A percentile compares a stretch with the other conserved stretches of the same genome.
These are phyloP conservation scores for Hypoxylon rickii DNA, from an alignment of 495 filamentous ascomycete species.

Conservation along the genomic window DNA sequence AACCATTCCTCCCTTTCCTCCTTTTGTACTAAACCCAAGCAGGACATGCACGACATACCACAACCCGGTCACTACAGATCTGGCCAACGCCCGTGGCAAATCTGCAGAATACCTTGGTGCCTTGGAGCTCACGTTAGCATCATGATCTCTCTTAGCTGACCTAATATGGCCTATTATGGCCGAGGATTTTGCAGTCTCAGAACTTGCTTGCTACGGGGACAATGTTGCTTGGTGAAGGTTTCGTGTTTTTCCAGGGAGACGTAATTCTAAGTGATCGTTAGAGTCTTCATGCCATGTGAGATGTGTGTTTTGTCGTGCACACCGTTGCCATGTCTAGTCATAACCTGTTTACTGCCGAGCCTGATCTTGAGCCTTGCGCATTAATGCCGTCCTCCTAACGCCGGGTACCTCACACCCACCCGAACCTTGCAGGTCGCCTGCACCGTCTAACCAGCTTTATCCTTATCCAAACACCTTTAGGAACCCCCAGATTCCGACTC, in stretches of 20 bases:
- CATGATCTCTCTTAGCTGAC: constrained; percentile 4
- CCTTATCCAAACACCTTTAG: constrained; percentile 82
- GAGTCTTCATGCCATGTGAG: constrained; percentile 15
- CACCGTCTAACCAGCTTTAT: constrained; percentile 13
- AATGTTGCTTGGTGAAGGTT: constrained; percentile 13
- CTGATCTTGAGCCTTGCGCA: constrained; percentile 5
- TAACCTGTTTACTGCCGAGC: constrained; percentile 24
- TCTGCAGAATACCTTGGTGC: constrained; percentile 9
- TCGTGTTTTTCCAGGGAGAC: constrained; percentile 2
- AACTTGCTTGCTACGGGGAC: constrained; percentile 2
- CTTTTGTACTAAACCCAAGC: constrained; percentile 26
- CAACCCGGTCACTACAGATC: constrained; percentile 30
- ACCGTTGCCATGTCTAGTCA: constrained; percentile 22
- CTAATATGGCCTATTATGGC: constrained; percentile 10
- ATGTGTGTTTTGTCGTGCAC: constrained; percentile 19
- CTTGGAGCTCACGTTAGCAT: constrained; percentile 1
- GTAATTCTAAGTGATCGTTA: constrained; percentile 7
- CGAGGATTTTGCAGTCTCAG: constrained; percentile 1
- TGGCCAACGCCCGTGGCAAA: constrained; percentile 26
- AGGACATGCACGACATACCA: constrained; percentile 32
- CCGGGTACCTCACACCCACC: constrained; percentile 17
- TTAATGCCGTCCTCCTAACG: constrained; percentile 14
- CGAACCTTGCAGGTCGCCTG: constrained; percentile 4
- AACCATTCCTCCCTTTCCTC: constrained; percentile 6
- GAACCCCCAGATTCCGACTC: constrained; percentile 89